These are phyloP conservation scores for Pneumocystis jirovecii DNA, from an alignment of 1,139 yeast genomes.

Conservation along the genomic window DNA sequence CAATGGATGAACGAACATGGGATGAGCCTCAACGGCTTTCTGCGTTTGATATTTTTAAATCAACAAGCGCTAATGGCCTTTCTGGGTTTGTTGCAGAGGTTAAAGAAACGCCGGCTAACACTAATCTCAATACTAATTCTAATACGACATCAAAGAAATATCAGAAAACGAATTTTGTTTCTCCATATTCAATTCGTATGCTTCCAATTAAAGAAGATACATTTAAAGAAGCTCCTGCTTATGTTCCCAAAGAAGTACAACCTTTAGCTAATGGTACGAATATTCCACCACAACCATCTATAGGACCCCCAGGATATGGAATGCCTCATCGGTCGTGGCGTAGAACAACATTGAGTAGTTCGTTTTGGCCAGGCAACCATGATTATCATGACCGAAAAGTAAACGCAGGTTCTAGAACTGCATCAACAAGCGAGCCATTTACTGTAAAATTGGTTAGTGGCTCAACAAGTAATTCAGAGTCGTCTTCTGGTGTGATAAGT, in stretches of 20 bases:
- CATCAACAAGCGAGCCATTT: conserved; percentile 8
- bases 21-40: conserved; percentile 12
- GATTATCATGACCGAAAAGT: background rate
- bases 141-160: conserved; percentile 6
- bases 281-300: background rate
- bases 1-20: conserved; percentile 3
- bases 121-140: background rate
- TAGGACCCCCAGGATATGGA: conserved; percentile 4
- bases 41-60: conserved; percentile 11
- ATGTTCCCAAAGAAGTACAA: background rate
- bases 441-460: conserved; percentile 1
- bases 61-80: conserved; percentile 9
- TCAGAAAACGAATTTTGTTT: conserved; percentile 2
- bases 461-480: background rate
- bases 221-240: conserved; percentile 1
- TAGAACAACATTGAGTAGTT: background rate
- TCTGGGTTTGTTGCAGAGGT: conserved; percentile 13
- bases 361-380: background rate
- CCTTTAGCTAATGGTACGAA: background rate
- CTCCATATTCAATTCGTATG: conserved; percentile 1
- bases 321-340: conserved; percentile 1
- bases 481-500: background rate
- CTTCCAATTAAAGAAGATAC: background rate
- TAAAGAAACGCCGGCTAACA: conserved; percentile 1
- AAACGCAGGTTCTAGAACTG: conserved; percentile 5